A percentile compares a stretch with the other conserved stretches of the same genome.
These are phyloP conservation scores for Trichoderma endophyticum DNA, from an alignment of 2,329 filamentous ascomycete genomes.

Conservation along the genomic window DNA sequence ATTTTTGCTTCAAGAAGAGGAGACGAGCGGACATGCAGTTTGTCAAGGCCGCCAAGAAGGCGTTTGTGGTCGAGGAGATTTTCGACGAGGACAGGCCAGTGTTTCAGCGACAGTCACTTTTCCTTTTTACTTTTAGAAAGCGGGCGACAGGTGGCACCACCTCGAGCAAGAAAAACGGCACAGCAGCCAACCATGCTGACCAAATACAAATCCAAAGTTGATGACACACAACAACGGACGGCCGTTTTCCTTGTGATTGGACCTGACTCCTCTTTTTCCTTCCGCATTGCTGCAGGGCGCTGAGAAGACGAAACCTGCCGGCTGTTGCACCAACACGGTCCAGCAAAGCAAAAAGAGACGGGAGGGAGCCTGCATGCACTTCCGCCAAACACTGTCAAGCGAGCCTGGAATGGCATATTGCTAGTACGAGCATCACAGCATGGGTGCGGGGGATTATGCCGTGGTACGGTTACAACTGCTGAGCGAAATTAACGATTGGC, in stretches of 20 bases:
- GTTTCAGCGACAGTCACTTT: conserved; percentile 57
- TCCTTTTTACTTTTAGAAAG: conserved; percentile 57
- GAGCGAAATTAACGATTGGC: conserved; percentile 11
- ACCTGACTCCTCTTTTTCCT: not conserved
- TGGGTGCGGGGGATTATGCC: not conserved
- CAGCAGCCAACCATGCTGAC: conserved; percentile 10
- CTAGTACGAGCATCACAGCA: not conserved
- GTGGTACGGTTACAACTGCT: not conserved
- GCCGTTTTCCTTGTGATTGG: not conserved
- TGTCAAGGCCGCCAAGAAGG: conserved; percentile 66
- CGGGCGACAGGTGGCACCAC: conserved; percentile 28
- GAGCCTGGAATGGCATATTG: not conserved
- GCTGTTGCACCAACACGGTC: not conserved
- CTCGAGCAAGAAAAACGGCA: conserved; percentile 19
- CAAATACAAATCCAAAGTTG: conserved; percentile 4
- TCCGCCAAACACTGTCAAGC: not conserved
- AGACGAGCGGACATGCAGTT: conserved; percentile 76
- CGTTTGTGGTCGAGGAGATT: conserved; percentile 61
- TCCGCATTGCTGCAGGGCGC: not conserved
- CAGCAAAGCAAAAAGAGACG: not conserved
- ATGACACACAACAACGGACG: not conserved
- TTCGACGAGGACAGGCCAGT: conserved; percentile 57
- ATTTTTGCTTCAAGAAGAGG: conserved; percentile 94
- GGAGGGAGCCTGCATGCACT: conserved; percentile 10
- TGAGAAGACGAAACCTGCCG: not conserved